Evolutionary conservation across 306 rosid species (phyloP).

Genomic region (Prunus mume): DNA sequence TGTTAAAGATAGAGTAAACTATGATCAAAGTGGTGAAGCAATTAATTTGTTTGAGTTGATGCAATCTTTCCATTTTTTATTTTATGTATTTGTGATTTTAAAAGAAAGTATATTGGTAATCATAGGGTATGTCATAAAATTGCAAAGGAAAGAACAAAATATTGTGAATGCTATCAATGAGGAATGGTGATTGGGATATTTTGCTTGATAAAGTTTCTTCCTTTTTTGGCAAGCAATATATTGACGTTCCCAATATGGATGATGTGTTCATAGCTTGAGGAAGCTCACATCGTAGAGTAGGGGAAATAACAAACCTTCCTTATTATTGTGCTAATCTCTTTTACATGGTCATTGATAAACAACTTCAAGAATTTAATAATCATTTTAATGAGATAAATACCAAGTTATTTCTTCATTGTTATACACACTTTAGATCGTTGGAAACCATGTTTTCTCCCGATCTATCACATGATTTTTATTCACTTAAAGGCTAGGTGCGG

Average conservation of each 20-base stretch:
- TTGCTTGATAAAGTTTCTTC: neutral
- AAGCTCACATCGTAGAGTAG: neutral
- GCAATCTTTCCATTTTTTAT: neutral
- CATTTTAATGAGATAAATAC: neutral
- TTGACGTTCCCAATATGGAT: neutral
- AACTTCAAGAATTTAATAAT: constrained; percentile 13
- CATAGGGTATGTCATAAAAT: neutral
- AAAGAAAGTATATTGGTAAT: neutral
- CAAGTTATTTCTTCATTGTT: neutral
- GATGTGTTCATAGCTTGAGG: neutral
- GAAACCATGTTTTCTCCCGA: too few species aligned
- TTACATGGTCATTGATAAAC: neutral
- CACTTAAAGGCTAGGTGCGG: too few species aligned
- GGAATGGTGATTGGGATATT: constrained; percentile 3
- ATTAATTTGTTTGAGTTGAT: neutral
- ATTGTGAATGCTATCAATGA: neutral
- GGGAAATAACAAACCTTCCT: neutral
- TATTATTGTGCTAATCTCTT: neutral
- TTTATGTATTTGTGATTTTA: neutral
- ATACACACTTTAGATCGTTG: too few species aligned
- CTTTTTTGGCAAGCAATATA: constrained; percentile 11
- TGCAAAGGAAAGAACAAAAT: neutral
- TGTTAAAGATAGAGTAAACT: neutral
- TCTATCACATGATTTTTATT: too few species aligned
- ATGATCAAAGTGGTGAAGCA: neutral